Evolutionary conservation across 176 grass and related monocot species (phyloP), one percentile per base, ranked within the genome.

Genomic region (Olyra latifolia): DNA sequence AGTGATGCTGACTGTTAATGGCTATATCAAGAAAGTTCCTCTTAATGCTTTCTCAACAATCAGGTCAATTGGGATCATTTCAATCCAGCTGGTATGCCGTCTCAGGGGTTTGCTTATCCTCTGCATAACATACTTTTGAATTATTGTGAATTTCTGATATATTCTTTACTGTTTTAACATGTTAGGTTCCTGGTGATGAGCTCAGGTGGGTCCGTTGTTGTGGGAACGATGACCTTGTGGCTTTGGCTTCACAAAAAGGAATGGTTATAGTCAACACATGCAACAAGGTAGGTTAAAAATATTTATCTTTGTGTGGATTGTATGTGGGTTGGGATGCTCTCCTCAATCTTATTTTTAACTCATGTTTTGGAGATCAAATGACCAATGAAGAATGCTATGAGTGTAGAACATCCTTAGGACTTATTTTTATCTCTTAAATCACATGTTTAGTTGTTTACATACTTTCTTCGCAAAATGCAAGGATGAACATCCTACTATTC

Each of bases 21-120:
- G 96, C 29, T 95, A 87, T 79, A 89, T 98, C 81, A 98, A 98
- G 86, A 98, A 95, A 89, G 88, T 89, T 86, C 70, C 92, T 87
- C 84, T 98, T 78, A 98, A 89, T 86, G 90, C 84, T 22, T 98
- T 98, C 53, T 93, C 96, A 57, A 44, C 96, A 39, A 98, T 98
- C 77, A 88, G 92, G 84, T 28, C 76, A 48, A 72, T 78, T 65
- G 95, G 95, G 69, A 98, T 98, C 73, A 98, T 98, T 86, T 89
- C 95, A 23, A 98, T 95, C 76, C 92, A 94, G 78, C 88, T 95
- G 96, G 95, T 98, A 81, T 80, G 62, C 86, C 63, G 24, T 56
- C 61, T 65, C 30, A 87, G 78, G 20, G 70, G 58, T 75, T 48
- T 65, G 5, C 13, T 10, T 23, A 24, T 85, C 53, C 78, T 72